Evolutionary conservation across 192 early-diverging fungal species (phyloP), one percentile per base, ranked within the genome.

Genomic region (Coemansia sp.): DNA sequence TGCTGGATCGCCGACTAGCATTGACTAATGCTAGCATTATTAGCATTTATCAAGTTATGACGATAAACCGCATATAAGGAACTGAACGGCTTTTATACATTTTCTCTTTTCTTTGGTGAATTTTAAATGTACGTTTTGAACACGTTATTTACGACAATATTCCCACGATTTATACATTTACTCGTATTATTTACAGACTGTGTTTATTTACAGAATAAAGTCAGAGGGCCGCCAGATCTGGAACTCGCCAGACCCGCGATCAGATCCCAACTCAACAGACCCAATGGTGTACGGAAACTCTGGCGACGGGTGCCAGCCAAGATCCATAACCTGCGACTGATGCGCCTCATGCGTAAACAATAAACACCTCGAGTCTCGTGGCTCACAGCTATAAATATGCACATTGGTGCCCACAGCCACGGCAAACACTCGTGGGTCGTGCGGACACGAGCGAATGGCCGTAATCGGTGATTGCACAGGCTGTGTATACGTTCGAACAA

Each of bases 181-280:
- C 27, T 27, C 4, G 27, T 27, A 27, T 27, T 5, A 6, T 27
- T 27, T 27, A n/a, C 29, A 16, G 3, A 8, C 21, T 45, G 22
- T 39, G 4, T 47, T n/a, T 47, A 16, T 17, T 27, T 19, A 53
- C 49, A 67, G 6, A 7, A 64, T 19, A 9, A 41, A 19, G 37
- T 38, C 49, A 9, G 66, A 23, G 22, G 79, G 73, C n/a, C 67
- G 54, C 74, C 74, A 76, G 35, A 82, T 64, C 57, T 82, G 79
- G n/a, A 82, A 39, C 61, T 73, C 67, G 17, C 79, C 74, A 4
- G 60, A 63, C 1, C 61, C 57, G 3, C 41, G 25, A 2, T 23
- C 45, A 3, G 41, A 23, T 9, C 79, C 79, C 19, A 65, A 56
- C 41, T 82, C 79, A 4, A 56, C 22, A 0, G 79, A 82, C 10